Conservation (phyloP, 805 yeast species). For the Nakazawaea molendinolei region DNA sequence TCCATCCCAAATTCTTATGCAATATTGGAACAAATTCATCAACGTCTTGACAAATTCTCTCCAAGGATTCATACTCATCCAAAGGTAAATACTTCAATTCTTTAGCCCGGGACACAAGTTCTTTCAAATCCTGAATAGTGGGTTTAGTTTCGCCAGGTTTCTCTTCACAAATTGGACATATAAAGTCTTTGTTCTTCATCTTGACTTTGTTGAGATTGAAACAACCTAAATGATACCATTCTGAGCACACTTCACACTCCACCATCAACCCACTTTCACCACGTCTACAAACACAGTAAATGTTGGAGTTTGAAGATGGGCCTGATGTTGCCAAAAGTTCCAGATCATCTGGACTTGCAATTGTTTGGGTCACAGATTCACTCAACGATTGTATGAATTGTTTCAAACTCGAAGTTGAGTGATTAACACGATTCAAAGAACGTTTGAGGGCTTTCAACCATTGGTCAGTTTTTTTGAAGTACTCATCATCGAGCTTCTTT, state of each 20-base stretch:
- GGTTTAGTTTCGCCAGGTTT: slow-evolving; percentile 14
- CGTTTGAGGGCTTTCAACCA: slow-evolving; percentile 30
- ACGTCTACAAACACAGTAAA: slow-evolving; percentile 58
- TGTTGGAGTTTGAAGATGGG: slow-evolving; percentile 11
- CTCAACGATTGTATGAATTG: slow-evolving; percentile 20
- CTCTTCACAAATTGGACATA: slow-evolving; percentile 51
- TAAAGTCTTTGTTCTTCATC: slow-evolving; percentile 27
- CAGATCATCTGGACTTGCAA: slow-evolving; percentile 19
- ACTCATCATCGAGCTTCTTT: slow-evolving; percentile 5
- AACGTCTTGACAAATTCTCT: slow-evolving; percentile 1
- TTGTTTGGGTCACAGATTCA: slow-evolving; percentile 11
- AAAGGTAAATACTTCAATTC: slow-evolving; percentile 6
- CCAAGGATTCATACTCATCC: slow-evolving; percentile 5
- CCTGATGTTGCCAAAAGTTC: slow-evolving; percentile 14
- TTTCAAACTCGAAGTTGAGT: slow-evolving; percentile 23
- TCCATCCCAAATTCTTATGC: slow-evolving; percentile 4
- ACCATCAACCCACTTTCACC: slow-evolving; percentile 58
- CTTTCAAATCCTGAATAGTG: slow-evolving; percentile 13
- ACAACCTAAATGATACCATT: slow-evolving; percentile 67
- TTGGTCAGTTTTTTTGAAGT: slow-evolving; percentile 23
- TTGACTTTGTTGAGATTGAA: slow-evolving; percentile 28
- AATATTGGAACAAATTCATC: background rate
- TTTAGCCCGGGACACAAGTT: background rate
- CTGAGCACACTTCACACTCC: slow-evolving; percentile 63
- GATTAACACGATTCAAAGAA: slow-evolving; percentile 29